Percentiles rank a stretch among this genome's conserved stretches.
Conservation (phyloP, 345 rosid species). For the Boechera retrofracta region DNA sequence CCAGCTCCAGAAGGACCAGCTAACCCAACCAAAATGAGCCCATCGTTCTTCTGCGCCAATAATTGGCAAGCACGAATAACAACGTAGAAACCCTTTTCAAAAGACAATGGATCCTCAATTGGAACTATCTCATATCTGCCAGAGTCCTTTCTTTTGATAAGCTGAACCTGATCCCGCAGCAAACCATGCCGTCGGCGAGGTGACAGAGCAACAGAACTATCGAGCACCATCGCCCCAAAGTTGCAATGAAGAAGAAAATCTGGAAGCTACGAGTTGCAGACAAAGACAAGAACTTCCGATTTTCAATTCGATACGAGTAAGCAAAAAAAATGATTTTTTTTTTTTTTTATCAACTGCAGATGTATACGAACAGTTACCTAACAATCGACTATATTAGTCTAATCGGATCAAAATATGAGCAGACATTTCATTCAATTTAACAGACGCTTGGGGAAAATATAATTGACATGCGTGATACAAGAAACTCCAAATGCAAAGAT, state of each 20-base stretch:
- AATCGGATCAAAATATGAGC: conserved; percentile 20
- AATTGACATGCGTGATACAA: conserved; percentile 18
- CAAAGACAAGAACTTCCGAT: not conserved
- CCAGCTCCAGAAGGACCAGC: conserved; percentile 99
- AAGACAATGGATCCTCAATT: conserved; percentile 75
- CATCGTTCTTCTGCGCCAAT: conserved; percentile 89
- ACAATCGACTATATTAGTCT: not conserved
- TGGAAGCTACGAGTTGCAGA: not conserved
- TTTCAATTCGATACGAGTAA: not conserved
- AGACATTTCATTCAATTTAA: not conserved
- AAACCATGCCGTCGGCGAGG: conserved; percentile 87
- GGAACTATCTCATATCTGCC: conserved; percentile 85
- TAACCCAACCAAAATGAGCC: conserved; percentile 84
- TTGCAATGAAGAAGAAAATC: conserved; percentile 15
- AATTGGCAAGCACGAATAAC: conserved; percentile 95
- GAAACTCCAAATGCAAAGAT: conserved; percentile 4
- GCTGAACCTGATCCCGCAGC: conserved; percentile 84
- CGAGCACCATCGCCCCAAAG: conserved; percentile 60
- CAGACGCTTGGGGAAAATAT: not conserved
- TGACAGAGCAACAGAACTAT: conserved; percentile 60
- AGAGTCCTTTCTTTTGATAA: conserved; percentile 71
- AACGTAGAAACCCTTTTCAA: conserved; percentile 90
- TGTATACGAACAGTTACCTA: not conserved
- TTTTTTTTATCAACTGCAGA: not conserved
- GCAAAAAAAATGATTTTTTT: no score